phyloP scores from a whole-genome alignment of 176 grass and related monocot species.

The Musa beccarii region DNA sequence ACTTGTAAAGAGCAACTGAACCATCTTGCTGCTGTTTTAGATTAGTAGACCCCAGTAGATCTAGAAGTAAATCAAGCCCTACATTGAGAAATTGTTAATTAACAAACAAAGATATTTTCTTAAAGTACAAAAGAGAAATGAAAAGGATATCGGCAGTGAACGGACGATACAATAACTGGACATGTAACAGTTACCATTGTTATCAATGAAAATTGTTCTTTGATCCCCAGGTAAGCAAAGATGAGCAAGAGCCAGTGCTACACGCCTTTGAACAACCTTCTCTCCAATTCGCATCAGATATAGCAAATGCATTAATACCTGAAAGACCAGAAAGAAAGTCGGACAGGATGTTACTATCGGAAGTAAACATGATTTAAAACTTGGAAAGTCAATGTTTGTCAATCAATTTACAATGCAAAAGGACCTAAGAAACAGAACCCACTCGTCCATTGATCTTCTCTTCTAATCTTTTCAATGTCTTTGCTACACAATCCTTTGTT shows the following conservation, averaged over 20 bases:
- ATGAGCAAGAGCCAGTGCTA: conserved; percentile 92
- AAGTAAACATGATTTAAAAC: not conserved
- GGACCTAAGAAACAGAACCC: conserved; percentile 27
- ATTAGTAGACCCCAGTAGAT: conserved; percentile 67
- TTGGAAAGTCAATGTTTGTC: not conserved
- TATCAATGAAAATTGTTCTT: conserved; percentile 94
- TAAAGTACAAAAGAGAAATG: no score
- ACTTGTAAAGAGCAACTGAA: conserved; percentile 80
- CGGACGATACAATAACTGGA: conserved; percentile 7
- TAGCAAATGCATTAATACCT: conserved; percentile 91
- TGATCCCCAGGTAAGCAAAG: conserved; percentile 89
- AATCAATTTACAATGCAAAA: conserved; percentile 8
- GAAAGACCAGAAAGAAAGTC: not conserved
- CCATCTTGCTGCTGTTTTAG: conserved; percentile 90
- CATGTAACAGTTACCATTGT: conserved; percentile 43
- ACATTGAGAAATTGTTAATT: conserved; percentile 14
- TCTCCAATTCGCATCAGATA: conserved; percentile 94
- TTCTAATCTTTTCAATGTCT: conserved; percentile 92
- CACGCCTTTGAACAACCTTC: conserved; percentile 80
- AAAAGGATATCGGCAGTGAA: no score
- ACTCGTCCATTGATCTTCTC: conserved; percentile 97
- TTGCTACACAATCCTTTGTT: conserved; percentile 98
- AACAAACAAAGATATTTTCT: not conserved
- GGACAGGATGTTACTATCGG: not conserved
- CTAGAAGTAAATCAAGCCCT: conserved; percentile 92